Evolutionary conservation across 1,284 basidiomycete species (phyloP).

Genomic region (Clitocybe nebularis): DNA sequence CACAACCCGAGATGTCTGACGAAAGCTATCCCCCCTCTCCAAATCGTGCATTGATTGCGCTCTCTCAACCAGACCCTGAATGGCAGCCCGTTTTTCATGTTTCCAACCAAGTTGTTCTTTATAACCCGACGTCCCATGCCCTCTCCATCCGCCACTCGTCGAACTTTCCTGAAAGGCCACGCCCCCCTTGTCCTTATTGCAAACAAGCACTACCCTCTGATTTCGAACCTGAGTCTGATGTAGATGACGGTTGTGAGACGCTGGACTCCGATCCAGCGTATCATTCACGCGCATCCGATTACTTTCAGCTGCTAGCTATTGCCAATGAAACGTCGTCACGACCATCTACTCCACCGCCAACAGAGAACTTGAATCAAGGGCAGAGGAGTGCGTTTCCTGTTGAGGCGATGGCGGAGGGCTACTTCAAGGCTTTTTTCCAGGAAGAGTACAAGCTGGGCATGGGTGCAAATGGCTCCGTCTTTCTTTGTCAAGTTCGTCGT

Average conservation of each 20-base stretch:
- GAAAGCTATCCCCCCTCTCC: slow-evolving; percentile 15
- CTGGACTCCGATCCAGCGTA: slow-evolving; percentile 32
- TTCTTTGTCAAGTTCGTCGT: slow-evolving; percentile 66
- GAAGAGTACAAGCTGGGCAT: slow-evolving; percentile 86
- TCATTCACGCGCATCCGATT: slow-evolving; percentile 58
- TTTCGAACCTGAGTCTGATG: slow-evolving; percentile 25
- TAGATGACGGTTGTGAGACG: slow-evolving; percentile 27
- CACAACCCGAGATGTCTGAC: slow-evolving; percentile 3
- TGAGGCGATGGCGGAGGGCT: slow-evolving; percentile 75
- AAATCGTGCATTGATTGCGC: slow-evolving; percentile 14
- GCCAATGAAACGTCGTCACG: slow-evolving; percentile 63
- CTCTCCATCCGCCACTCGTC: slow-evolving; percentile 57
- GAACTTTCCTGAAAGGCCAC: slow-evolving; percentile 21
- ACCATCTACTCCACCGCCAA: slow-evolving; percentile 48
- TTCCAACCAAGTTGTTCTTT: slow-evolving; percentile 84
- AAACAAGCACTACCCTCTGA: slow-evolving; percentile 49
- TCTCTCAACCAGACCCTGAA: slow-evolving; percentile 23
- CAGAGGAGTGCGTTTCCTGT: slow-evolving; percentile 44
- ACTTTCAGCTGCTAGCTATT: slow-evolving; percentile 69
- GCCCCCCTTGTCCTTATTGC: slow-evolving; percentile 65
- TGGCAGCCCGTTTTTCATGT: slow-evolving; percentile 76
- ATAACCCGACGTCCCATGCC: slow-evolving; percentile 84
- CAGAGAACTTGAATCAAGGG: slow-evolving; percentile 14
- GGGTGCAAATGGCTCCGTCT: slow-evolving; percentile 90
- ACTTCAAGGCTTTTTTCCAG: slow-evolving; percentile 84